These are phyloP conservation scores for Wickerhamomyces tratensis DNA, from an alignment of 805 yeast species.

Conservation along the genomic window DNA sequence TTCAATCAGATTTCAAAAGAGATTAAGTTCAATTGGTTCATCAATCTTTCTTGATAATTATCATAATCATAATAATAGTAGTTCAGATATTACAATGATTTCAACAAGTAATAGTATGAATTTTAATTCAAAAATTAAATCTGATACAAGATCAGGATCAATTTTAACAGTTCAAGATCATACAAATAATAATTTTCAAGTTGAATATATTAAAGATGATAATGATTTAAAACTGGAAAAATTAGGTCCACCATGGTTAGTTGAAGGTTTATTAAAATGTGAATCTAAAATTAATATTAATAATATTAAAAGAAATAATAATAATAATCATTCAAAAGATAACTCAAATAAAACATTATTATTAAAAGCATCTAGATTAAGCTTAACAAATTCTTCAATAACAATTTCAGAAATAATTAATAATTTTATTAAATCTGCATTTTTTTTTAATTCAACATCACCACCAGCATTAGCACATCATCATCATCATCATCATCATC, in stretches of 20 bases:
- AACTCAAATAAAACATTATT: too few species aligned
- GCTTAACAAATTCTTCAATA: too few species aligned
- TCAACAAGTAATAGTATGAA: neutral
- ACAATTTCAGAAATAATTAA: too few species aligned
- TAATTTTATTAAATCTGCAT: neutral
- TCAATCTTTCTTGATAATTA: conserved; percentile 4
- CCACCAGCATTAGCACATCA: neutral
- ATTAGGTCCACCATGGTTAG: conserved; percentile 69
- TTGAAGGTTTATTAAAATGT: conserved; percentile 54
- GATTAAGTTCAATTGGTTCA: conserved; percentile 17
- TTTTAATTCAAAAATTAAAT: too few species aligned
- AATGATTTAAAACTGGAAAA: conserved; percentile 54
- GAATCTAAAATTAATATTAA: conserved; percentile 4
- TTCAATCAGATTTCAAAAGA: conserved; percentile 12
- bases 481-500: neutral
- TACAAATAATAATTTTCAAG: conserved; percentile 17
- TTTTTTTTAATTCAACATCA: neutral
- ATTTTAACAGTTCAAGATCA: conserved; percentile 1
- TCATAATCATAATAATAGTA: neutral
- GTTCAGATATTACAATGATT: neutral
- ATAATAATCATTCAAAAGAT: too few species aligned
- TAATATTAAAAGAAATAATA: conserved; percentile 1
- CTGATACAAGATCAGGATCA: too few species aligned
- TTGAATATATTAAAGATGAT: conserved; percentile 27
- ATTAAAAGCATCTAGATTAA: too few species aligned